phyloP scores from a whole-genome alignment of 2,329 filamentous ascomycete species.

The Colletotrichum paranaense region DNA sequence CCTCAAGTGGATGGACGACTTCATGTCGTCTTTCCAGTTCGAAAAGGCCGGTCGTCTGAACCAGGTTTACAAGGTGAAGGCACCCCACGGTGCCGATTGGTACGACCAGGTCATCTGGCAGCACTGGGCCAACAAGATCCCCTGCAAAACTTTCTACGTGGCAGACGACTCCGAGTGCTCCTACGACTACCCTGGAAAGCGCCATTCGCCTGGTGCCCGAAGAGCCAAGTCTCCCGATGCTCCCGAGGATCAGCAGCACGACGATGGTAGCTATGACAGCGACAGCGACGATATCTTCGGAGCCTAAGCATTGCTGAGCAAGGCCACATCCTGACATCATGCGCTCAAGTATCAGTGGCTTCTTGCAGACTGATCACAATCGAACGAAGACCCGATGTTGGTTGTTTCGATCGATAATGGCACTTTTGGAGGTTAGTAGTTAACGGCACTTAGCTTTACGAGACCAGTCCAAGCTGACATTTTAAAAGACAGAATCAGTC shows the following conservation, averaged over 20 bases:
- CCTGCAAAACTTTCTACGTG: not conserved
- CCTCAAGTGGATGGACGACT: constrained; percentile 16
- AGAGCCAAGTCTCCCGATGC: not conserved
- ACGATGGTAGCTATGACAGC: not conserved
- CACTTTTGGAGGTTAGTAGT: not conserved
- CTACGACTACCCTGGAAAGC: constrained; percentile 31
- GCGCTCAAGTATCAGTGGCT: too few relatives aligned
- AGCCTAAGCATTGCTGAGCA: not conserved
- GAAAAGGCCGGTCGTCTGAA: constrained; percentile 21
- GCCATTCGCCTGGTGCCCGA: not conserved
- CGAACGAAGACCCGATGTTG: not conserved
- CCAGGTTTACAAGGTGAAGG: constrained; percentile 16
- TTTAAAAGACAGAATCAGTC: not conserved
- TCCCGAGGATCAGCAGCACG: not conserved
- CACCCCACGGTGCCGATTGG: constrained; percentile 19
- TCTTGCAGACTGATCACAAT: not conserved
- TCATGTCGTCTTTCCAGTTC: constrained; percentile 28
- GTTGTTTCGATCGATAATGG: not conserved
- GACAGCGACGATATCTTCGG: not conserved
- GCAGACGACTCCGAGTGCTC: constrained; percentile 30
- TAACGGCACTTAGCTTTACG: not conserved
- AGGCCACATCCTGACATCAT: not conserved
- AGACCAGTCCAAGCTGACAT: not conserved
- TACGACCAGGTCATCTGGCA: constrained; percentile 29
- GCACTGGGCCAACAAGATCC: constrained; percentile 28